Evolutionary conservation across 768 basidiomycete species (phyloP).

Genomic region (Hemileccinum rubropunctum): DNA sequence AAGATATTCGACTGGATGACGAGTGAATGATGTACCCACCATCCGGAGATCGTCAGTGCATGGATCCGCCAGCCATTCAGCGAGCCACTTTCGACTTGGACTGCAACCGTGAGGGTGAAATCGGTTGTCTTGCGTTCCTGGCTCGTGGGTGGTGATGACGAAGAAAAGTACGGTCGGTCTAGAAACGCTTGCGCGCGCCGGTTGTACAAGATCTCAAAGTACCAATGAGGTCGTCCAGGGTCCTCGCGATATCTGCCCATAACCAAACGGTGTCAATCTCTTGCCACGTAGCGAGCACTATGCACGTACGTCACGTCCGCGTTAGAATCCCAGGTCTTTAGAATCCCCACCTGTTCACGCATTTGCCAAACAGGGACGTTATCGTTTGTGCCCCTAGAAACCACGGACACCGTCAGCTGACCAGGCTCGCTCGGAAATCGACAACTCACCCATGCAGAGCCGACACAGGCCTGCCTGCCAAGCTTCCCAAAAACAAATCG

Average conservation of each 20-base stretch:
- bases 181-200: conserved; percentile 56
- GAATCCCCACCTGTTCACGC: conserved; percentile 56
- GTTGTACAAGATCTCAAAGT: conserved; percentile 55
- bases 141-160: neutral
- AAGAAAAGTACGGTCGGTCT: conserved; percentile 29
- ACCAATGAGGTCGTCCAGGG: conserved; percentile 67
- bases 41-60: conserved; percentile 59
- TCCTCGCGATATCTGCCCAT: conserved; percentile 62
- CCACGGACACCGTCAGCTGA: neutral
- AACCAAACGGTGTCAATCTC: neutral
- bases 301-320: conserved; percentile 51
- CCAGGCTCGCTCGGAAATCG: neutral
- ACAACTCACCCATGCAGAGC: conserved; percentile 72
- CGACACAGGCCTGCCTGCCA: conserved; percentile 64
- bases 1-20: neutral
- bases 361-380: conserved; percentile 90
- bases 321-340: conserved; percentile 55
- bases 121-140: neutral
- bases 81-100: conserved; percentile 66
- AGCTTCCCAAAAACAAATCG: conserved; percentile 79
- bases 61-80: conserved; percentile 70
- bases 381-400: conserved; percentile 68
- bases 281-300: neutral
- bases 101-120: conserved; percentile 74
- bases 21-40: conserved; percentile 42